Base-by-base conservation (phyloP, 805 yeast species). In the Kodamaea fukazawae region DNA sequence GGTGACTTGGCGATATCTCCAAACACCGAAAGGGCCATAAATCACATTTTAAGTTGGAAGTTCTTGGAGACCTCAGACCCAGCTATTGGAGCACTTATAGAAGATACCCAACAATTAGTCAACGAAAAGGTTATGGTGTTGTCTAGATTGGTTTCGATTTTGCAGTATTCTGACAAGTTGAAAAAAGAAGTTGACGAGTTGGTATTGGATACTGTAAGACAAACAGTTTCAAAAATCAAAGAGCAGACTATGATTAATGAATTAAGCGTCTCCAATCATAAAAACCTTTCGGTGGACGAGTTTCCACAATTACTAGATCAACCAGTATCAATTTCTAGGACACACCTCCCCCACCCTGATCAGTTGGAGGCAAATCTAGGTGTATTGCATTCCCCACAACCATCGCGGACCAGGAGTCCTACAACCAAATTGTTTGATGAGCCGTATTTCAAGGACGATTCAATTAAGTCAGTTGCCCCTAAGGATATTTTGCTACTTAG, bases 101-200 rank as follows among this genome's bases (percentile, higher is more conserved):
- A 71, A 12, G 96, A 89, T 51, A 85, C 96, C 0, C 76, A 79
- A 44, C 55, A 55, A 0, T 51, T 83, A 16, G 79, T 82, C 1
- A 70, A 70, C 36, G 77, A 75, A 12, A 90, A 90, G 58, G 71
- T 86, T 2, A 87, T 83, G 38, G 73, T 86, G 0, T 72, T 88
- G 13, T 67, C 78, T 12, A 68, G 96, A 52, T 69, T 86, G 40
- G 81, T 86, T 10, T 84, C 89, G 45, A 77, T 87, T 2, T 67
- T 86, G 44, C 78, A 83, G 40, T 88, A 83, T 57, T 80, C 86
- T 14, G 83, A 83, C 47, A 82, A 79, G 50, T 79, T 89, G 36
- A 84, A 86, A 38, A 76, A 73, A 38, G 96, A 90, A 58, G 85
- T 88, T 3, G 93, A 88, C 54, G 71, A 62, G 14, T 64, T 80